Evolutionary conservation across 2,329 filamentous ascomycete species (phyloP).

Genomic region (Aspergillus floridensis): DNA sequence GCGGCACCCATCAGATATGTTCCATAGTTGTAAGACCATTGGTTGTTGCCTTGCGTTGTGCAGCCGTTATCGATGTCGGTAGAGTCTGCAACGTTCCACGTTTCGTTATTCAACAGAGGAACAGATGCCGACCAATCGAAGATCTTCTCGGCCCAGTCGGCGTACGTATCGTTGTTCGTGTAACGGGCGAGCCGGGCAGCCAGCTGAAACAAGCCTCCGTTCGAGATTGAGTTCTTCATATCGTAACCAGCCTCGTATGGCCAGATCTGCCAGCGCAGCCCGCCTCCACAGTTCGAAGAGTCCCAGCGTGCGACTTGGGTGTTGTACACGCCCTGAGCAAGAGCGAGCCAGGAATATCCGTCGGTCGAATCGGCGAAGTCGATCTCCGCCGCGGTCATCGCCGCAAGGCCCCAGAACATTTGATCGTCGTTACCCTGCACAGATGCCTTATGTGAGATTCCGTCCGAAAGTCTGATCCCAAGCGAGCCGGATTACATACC

Average conservation of each 20-base stretch:
- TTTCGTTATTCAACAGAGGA: constrained; percentile 58
- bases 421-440: constrained; percentile 66
- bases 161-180: constrained; percentile 64
- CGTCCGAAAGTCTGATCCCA: neutral
- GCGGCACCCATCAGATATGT: constrained; percentile 60
- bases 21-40: constrained; percentile 67
- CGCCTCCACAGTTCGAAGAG: constrained; percentile 63
- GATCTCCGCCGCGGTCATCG: constrained; percentile 65
- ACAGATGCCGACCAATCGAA: constrained; percentile 61
- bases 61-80: constrained; percentile 59
- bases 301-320: constrained; percentile 70
- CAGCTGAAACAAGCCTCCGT: constrained; percentile 80
- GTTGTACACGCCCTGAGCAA: constrained; percentile 71
- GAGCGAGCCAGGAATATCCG: constrained; percentile 47
- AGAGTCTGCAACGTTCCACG: constrained; percentile 64
- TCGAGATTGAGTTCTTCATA: constrained; percentile 81
- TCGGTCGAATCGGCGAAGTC: constrained; percentile 59
- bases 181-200: constrained; percentile 69
- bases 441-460: neutral
- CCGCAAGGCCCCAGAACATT: constrained; percentile 67
- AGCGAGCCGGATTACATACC: constrained; percentile 7
- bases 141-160: constrained; percentile 58
- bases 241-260: constrained; percentile 71
- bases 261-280: constrained; percentile 80
- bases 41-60: constrained; percentile 58